phyloP scores from a whole-genome alignment of 306 rosid species.

The Prunus davidiana region DNA sequence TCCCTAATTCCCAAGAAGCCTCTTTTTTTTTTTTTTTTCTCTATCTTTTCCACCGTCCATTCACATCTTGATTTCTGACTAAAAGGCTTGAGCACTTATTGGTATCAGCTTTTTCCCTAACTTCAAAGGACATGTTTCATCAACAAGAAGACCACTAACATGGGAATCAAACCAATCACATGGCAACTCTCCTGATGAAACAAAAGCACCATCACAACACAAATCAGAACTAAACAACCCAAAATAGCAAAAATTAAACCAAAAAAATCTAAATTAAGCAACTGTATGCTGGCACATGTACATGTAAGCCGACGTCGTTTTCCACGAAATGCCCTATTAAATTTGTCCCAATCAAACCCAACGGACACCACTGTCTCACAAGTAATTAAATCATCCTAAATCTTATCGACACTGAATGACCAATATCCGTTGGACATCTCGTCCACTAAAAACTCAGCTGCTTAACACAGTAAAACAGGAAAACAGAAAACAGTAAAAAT shows the following conservation, averaged over 20 bases:
- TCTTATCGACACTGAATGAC: not conserved
- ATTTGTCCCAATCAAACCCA: not conserved
- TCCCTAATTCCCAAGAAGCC: slow-evolving; percentile 32
- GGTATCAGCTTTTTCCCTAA: slow-evolving; percentile 4
- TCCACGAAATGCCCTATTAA: not conserved
- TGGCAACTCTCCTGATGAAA: slow-evolving; percentile 40
- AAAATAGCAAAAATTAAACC: not conserved
- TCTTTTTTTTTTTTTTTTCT: slow-evolving; percentile 9
- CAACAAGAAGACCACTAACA: slow-evolving; percentile 32
- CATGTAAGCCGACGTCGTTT: not conserved
- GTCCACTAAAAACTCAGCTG: not conserved
- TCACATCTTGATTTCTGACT: slow-evolving; percentile 12
- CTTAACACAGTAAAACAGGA: not conserved
- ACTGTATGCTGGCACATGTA: not conserved
- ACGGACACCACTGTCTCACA: not conserved
- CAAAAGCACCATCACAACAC: not conserved
- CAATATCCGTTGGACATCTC: not conserved
- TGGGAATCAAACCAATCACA: slow-evolving; percentile 22
- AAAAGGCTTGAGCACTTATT: not conserved
- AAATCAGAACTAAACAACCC: not conserved
- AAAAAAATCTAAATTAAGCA: not conserved
- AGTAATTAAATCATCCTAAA: not conserved
- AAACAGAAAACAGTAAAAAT: not conserved
- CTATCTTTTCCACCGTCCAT: slow-evolving; percentile 14
- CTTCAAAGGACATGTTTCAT: slow-evolving; percentile 26